Evolutionary conservation across 2,329 filamentous ascomycete genomes (phyloP).

Genomic region (Grosmannia huntii): DNA sequence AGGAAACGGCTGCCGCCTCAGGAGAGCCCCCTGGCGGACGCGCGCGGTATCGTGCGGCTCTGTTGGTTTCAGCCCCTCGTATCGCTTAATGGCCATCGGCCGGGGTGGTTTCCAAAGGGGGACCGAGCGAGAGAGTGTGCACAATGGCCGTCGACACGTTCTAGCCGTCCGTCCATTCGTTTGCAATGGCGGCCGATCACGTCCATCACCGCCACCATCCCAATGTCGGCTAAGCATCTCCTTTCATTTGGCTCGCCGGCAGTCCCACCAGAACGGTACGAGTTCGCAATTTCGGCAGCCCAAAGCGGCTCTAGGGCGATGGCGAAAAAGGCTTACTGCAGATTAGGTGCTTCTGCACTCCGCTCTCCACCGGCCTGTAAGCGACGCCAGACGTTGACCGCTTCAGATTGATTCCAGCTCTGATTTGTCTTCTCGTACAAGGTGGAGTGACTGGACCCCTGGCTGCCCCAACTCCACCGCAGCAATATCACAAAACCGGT

Average conservation of each 20-base stretch:
- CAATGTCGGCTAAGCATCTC: too few species aligned
- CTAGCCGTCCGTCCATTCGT: too few species aligned
- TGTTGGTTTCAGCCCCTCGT: not conserved
- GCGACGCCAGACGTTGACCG: not conserved
- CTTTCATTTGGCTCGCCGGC: not conserved
- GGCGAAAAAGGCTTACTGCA: not conserved
- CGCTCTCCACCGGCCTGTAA: not conserved
- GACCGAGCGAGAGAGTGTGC: too few species aligned
- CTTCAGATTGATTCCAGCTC: not conserved
- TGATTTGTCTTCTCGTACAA: too few species aligned
- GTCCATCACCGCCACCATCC: too few species aligned
- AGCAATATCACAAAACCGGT: not conserved
- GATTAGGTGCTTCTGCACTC: not conserved
- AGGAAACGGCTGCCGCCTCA: not conserved
- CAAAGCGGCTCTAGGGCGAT: not conserved
- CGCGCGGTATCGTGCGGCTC: slow-evolving; percentile 3
- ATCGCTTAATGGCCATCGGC: not conserved
- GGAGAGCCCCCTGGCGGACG: too few species aligned
- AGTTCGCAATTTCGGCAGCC: not conserved
- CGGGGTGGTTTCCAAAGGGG: not conserved
- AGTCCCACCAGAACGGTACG: not conserved
- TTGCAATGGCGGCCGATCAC: too few species aligned
- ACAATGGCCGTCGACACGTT: too few species aligned
- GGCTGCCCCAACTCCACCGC: not conserved
- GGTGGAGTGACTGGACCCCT: too few species aligned